Conservation (phyloP, 148 eudicot genomes). For the Nepenthes mirabilis region DNA sequence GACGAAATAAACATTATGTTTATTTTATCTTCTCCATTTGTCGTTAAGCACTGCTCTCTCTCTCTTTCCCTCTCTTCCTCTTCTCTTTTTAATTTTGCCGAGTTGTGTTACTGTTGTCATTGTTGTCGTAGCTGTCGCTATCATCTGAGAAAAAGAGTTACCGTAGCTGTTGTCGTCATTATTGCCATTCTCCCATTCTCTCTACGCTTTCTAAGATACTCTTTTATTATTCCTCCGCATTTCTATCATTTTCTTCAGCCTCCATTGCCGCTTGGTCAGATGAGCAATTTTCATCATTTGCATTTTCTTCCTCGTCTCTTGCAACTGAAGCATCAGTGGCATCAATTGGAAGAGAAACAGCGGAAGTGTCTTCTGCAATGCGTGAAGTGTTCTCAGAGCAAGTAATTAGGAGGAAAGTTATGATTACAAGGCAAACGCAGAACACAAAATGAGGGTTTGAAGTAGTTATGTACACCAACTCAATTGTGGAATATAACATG, state of each 20-base stretch:
- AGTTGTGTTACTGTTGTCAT: too few species aligned
- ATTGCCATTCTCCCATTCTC: too few species aligned
- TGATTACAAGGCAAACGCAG: constrained; percentile 60
- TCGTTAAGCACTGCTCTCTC: too few species aligned
- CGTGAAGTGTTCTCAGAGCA: constrained; percentile 9
- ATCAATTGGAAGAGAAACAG: background rate
- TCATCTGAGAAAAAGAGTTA: too few species aligned
- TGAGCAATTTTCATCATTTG: background rate
- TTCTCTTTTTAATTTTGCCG: too few species aligned
- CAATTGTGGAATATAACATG: constrained; percentile 30
- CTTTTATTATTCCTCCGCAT: constrained; percentile 10
- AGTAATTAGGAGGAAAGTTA: constrained; percentile 33
- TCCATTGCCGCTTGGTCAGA: background rate
- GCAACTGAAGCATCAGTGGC: background rate
- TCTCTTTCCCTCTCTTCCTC: too few species aligned
- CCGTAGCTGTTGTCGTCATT: too few species aligned
- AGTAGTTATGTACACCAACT: constrained; percentile 33
- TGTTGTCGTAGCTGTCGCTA: too few species aligned
- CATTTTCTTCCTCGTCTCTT: background rate
- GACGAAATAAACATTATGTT: too few species aligned
- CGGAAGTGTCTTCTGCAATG: background rate
- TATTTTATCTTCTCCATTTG: too few species aligned
- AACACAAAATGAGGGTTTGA: constrained; percentile 37
- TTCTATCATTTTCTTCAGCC: background rate
- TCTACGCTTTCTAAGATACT: too few species aligned